Base-by-base conservation (phyloP, 2,329 filamentous ascomycete species). In the Fusarium anthophilum region DNA sequence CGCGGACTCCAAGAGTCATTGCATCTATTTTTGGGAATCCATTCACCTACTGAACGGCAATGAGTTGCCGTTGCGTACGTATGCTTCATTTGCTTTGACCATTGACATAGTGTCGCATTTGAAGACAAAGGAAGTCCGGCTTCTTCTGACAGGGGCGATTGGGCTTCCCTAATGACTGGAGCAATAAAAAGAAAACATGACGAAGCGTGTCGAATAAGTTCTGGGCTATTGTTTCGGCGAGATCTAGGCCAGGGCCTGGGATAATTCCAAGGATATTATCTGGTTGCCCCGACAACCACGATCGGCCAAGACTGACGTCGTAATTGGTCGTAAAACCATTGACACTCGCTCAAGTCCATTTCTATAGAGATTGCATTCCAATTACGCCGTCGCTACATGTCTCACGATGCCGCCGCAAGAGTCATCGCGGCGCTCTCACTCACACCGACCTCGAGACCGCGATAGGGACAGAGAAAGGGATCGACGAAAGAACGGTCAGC, bases 331-430 rank as follows among this genome's bases (percentile, higher is more conserved):
- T 58, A 72, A 63, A 66, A 51, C 57, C 58, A 60, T 60, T 30
- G 62, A 63, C 64, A 55, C 50, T 59, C 44, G 69, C 66, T 56
- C 57, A 64, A 66, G 41, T 59, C 57, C 53, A 61, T 55, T 57
- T 58, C 43, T 55, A 47, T 37, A 64, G 62, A 70, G 66, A 63
- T 63, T 70, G 73, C 77, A 79, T 79, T 79, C 72, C 77, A 77
- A 66, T 69, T 69, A 71, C 72, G 69, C 60, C 53, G 58, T 51
- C 57, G 55, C 50, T 58, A 57, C 45, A 74, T 53, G 51, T 51
- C 41, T 60, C 53, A 77, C 73, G 53, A 84, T 84, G 84, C 77
- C 85, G 65, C 75, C 80, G 41, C 79, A 75, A 69, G 81, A 83
- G 39, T 79, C 81, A 39, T 79, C 80, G 47, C 80, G 81, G 54